phyloP scores from a whole-genome alignment of 2,329 filamentous ascomycete genomes.

The Myriosclerotinia curreyana region DNA sequence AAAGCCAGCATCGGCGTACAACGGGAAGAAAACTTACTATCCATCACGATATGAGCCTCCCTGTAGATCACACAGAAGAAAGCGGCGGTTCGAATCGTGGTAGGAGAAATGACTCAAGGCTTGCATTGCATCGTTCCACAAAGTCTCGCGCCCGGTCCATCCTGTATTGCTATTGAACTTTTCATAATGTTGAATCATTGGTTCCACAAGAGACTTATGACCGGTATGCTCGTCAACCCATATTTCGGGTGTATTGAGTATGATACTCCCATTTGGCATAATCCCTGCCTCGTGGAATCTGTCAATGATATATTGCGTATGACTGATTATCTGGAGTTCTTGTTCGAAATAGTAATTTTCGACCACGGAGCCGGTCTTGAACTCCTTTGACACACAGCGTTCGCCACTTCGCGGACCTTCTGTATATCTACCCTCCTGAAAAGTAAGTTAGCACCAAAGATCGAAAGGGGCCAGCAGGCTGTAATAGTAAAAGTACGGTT shows the following conservation, averaged over 20 bases:
- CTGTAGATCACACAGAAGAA: slow-evolving; percentile 22
- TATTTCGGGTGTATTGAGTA: slow-evolving; percentile 15
- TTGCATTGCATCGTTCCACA: slow-evolving; percentile 20
- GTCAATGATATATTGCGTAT: slow-evolving; percentile 17
- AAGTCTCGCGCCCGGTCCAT: neutral
- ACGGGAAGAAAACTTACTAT: neutral
- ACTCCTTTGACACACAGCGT: slow-evolving; percentile 19
- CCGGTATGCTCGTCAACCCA: neutral
- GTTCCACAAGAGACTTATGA: slow-evolving; percentile 5
- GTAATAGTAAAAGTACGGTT: neutral
- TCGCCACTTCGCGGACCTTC: neutral
- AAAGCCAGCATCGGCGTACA: too few relatives aligned
- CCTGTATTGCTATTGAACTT: slow-evolving; percentile 24
- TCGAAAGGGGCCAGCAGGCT: neutral
- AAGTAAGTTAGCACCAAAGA: neutral
- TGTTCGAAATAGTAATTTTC: slow-evolving; percentile 15
- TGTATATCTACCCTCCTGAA: slow-evolving; percentile 6
- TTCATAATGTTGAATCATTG: slow-evolving; percentile 23
- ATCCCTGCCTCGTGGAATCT: slow-evolving; percentile 3
- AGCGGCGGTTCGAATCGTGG: slow-evolving; percentile 4
- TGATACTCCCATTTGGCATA: neutral
- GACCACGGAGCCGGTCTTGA: slow-evolving; percentile 19
- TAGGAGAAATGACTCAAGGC: slow-evolving; percentile 24
- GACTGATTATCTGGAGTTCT: slow-evolving; percentile 11
- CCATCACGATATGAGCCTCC: slow-evolving; percentile 21